Conservation (phyloP, 345 rosid species). For the Balakata baccata region DNA sequence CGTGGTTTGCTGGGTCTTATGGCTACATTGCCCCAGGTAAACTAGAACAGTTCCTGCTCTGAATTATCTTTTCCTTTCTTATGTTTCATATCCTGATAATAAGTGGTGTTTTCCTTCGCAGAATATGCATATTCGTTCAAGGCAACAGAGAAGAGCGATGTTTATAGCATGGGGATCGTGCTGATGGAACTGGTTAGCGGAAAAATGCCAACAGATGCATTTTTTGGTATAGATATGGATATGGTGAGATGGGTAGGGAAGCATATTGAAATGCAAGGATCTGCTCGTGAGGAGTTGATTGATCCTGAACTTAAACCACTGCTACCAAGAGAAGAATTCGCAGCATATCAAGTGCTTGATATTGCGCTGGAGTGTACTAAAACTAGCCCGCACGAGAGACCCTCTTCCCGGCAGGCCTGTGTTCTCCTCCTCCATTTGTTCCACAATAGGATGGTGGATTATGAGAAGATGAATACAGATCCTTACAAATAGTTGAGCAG, state of each 20-base stretch:
- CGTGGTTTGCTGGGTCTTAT: conserved; percentile 86
- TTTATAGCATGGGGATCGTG: conserved; percentile 87
- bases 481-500: conserved; percentile 11
- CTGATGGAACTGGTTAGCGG: conserved; percentile 85
- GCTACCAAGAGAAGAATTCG: conserved; percentile 53
- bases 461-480: conserved; percentile 39
- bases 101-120: conserved; percentile 18
- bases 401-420: conserved; percentile 67
- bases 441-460: conserved; percentile 48
- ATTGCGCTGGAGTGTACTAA: conserved; percentile 79
- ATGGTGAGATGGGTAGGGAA: conserved; percentile 93
- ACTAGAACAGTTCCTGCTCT: neutral
- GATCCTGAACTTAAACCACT: conserved; percentile 64
- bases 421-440: conserved; percentile 58
- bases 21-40: conserved; percentile 96
- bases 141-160: conserved; percentile 87
- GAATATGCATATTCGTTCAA: conserved; percentile 85
- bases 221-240: conserved; percentile 64
- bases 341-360: conserved; percentile 68
- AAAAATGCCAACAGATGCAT: conserved; percentile 71
- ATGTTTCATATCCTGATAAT: neutral
- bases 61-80: neutral
- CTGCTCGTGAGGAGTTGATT: conserved; percentile 49
- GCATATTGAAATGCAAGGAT: conserved; percentile 42
- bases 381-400: conserved; percentile 73